A percentile compares a stretch with the other conserved stretches of the same genome.
Evolutionary conservation across 1,284 basidiomycete genomes (phyloP).

Genomic region (Porogramme epimiltina): DNA sequence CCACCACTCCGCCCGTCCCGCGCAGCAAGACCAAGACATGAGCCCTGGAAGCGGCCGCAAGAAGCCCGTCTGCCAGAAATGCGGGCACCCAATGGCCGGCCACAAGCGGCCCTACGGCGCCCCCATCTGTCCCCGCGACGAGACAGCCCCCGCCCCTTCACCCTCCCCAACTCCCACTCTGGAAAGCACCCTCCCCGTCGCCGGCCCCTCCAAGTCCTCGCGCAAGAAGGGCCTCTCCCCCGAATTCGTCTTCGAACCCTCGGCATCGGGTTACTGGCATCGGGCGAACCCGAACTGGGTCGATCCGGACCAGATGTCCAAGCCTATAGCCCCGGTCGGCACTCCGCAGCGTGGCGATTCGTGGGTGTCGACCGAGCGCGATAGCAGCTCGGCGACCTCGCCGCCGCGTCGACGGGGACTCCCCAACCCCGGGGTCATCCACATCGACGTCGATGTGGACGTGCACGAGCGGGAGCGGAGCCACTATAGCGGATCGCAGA

Average conservation of each 20-base stretch:
- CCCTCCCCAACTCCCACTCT: background rate
- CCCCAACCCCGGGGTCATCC: background rate
- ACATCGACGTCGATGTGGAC: constrained; percentile 1
- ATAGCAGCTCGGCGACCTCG: constrained; percentile 16
- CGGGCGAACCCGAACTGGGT: constrained; percentile 30
- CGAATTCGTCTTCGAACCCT: constrained; percentile 7
- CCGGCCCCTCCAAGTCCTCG: background rate
- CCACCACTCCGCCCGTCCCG: background rate
- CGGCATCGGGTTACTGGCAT: constrained; percentile 16
- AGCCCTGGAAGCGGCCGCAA: constrained; percentile 23
- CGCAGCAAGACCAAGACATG: constrained; percentile 8
- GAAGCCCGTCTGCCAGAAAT: constrained; percentile 31
- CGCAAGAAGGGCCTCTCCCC: constrained; percentile 3
- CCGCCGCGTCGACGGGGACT: background rate
- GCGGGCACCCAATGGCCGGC: constrained; percentile 32
- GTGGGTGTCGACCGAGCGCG: constrained; percentile 31
- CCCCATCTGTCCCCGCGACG: constrained; percentile 29
- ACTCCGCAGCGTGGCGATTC: constrained; percentile 10
- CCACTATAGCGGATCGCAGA: background rate
- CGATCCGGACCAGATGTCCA: constrained; percentile 12
- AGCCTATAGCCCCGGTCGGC: constrained; percentile 5
- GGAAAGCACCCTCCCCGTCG: background rate
- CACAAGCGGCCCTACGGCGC: constrained; percentile 32
- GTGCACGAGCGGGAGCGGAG: background rate
- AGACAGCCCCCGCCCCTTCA: constrained; percentile 5